Base-by-base conservation (phyloP, 345 rosid species). In the Aquilaria yunnanensis region DNA sequence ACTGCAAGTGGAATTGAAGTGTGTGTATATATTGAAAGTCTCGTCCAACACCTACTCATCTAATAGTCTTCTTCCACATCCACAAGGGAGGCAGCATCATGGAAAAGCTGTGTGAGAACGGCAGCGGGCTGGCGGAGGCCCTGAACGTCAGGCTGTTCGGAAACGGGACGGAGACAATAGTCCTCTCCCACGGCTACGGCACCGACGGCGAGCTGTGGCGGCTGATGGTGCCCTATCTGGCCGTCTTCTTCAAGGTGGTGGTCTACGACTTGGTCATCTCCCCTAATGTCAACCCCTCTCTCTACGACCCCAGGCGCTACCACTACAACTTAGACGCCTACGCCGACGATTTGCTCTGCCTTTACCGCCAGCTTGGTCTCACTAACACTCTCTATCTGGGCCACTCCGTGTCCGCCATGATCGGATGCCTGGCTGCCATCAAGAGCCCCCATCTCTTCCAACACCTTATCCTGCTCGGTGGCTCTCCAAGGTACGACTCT, bases 361-460 rank as follows among this genome's bases (percentile, higher is more conserved):
- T 63, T 2, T 50, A 37, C 9, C 58, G 54, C 54, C 49, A 29
- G 29, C 51, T 77, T 9, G 54, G 66, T 10, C 33, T 66, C 11
- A 60, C 58, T 2, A 59, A 57, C 10, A 65, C 72, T 45, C 63
- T 71, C 12, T 71, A 65, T 34, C 5, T 78, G n/a, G 81, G 76
- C 23, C 81, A 77, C 63, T 77, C 81, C 31, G 62, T 65, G 76
- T 65, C 74, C 4, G 78, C 78, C 73, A 74, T 77, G 78, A 66
- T 74, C 59, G 78, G 81, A 8, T 14, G 69, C 67, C 5, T 68
- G 23, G 81, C 81, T 34, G 58, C 81, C 45, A 47, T 59, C 1
- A 9, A 56, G 5, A 62, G 78, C 32, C 78, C 78, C 0, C 61
- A 74, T 2, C 78, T 71, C 50, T 77, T 77, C 14, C 62, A 14